Percentiles rank a stretch among this genome's conserved stretches.
Conservation (phyloP, 2,329 filamentous ascomycete species). For the Tolypocladium sp. region DNA sequence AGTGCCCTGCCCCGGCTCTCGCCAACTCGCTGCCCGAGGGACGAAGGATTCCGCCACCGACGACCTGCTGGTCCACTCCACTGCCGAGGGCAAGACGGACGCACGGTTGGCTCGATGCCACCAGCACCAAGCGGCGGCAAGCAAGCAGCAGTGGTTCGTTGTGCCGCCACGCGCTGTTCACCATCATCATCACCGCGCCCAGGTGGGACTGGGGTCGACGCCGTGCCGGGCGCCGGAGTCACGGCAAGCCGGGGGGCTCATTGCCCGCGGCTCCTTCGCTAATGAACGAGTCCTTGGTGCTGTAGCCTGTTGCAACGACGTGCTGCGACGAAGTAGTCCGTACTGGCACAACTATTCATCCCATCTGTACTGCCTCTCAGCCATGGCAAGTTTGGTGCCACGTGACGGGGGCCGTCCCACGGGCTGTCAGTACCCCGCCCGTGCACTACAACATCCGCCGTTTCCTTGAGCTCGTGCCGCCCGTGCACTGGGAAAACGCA, state of each 20-base stretch:
- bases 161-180: neutral
- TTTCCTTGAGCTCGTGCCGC: neutral
- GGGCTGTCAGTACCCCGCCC: neutral
- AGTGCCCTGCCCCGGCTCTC: neutral
- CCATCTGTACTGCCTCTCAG: neutral
- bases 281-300: neutral
- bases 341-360: neutral
- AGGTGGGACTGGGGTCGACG: neutral
- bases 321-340: neutral
- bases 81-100: neutral
- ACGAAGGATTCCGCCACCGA: neutral
- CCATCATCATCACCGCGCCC: neutral
- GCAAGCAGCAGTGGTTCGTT: neutral
- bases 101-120: neutral
- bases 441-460: neutral
- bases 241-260: neutral
- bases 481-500: neutral
- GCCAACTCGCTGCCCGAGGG: neutral
- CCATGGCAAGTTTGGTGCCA: neutral
- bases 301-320: neutral
- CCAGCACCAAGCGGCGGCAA: neutral
- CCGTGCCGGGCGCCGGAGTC: neutral
- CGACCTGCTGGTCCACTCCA: neutral
- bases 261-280: constrained; percentile 1
- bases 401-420: neutral